These are phyloP conservation scores for Albophoma yamanashiensis DNA, from an alignment of 2,329 filamentous ascomycete species.

Conservation along the genomic window DNA sequence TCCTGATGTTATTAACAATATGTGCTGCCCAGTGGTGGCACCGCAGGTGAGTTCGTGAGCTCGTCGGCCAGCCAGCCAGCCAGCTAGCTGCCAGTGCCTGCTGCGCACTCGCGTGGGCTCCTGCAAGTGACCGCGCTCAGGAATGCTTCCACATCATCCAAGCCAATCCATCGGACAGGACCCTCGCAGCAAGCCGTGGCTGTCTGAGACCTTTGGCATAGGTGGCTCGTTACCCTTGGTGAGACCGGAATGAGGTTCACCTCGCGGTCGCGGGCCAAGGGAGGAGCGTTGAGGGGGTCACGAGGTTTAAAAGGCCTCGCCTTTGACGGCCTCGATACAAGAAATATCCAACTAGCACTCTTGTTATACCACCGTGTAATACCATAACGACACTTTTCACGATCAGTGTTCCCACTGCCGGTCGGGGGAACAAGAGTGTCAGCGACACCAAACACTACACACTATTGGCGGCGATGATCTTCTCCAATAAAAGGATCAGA, in stretches of 20 bases:
- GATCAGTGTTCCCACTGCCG: not conserved
- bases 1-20: no score
- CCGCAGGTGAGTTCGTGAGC: no score
- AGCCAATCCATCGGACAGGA: not conserved
- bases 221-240: not conserved
- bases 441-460: not conserved
- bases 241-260: not conserved
- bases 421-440: not conserved
- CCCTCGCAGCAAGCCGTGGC: not conserved
- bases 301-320: not conserved
- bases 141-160: not conserved
- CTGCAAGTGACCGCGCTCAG: not conserved
- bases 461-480: not conserved
- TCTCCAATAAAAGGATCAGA: not conserved
- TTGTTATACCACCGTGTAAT: not conserved
- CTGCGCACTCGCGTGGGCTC: not conserved
- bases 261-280: not conserved
- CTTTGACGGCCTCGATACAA: not conserved
- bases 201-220: not conserved
- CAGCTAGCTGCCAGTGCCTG: not conserved
- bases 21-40: no score
- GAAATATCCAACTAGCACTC: not conserved
- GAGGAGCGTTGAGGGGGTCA: not conserved
- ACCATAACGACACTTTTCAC: not conserved
- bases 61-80: not conserved